phyloP scores from a whole-genome alignment of 139 green algal genomes.

The Micractinium conductrix region DNA sequence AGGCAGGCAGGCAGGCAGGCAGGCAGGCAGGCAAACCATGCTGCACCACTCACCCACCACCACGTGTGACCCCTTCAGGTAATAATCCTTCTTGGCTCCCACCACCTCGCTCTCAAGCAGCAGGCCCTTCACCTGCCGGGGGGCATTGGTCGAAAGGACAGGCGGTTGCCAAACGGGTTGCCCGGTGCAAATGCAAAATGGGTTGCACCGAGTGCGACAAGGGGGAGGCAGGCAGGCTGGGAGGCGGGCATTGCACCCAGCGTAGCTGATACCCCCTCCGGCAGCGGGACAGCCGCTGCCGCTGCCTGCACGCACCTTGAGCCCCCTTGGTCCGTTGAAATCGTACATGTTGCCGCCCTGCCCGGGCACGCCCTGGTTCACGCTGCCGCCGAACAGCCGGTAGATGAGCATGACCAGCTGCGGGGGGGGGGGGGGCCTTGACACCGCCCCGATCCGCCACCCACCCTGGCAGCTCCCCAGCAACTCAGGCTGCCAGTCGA shows the following conservation, averaged over 20 bases:
- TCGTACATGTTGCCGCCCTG: slow-evolving; percentile 85
- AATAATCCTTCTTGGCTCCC: slow-evolving; percentile 42
- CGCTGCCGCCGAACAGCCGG: slow-evolving; percentile 79
- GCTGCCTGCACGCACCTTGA: slow-evolving; percentile 59
- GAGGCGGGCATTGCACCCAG: too few relatives aligned
- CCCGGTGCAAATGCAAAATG: too few relatives aligned
- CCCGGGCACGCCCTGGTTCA: slow-evolving; percentile 72
- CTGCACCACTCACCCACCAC: slow-evolving; percentile 41
- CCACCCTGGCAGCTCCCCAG: neutral
- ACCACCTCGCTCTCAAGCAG: slow-evolving; percentile 84
- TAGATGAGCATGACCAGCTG: slow-evolving; percentile 72
- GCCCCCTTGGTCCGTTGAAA: slow-evolving; percentile 74
- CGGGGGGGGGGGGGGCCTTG: too few relatives aligned
- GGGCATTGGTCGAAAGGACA: too few relatives aligned
- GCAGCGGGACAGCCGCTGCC: too few relatives aligned
- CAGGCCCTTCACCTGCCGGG: slow-evolving; percentile 72
- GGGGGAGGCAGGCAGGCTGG: too few relatives aligned
- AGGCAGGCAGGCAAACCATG: too few relatives aligned
- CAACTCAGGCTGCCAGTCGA: too few relatives aligned
- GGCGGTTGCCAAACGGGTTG: too few relatives aligned
- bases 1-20: neutral
- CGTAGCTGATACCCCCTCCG: too few relatives aligned
- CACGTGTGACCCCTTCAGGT: slow-evolving; percentile 69
- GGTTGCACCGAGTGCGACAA: too few relatives aligned
- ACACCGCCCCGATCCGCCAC: neutral